These are phyloP conservation scores for Escallonia rubra DNA, from an alignment of 129 eudicot species.

Conservation along the genomic window DNA sequence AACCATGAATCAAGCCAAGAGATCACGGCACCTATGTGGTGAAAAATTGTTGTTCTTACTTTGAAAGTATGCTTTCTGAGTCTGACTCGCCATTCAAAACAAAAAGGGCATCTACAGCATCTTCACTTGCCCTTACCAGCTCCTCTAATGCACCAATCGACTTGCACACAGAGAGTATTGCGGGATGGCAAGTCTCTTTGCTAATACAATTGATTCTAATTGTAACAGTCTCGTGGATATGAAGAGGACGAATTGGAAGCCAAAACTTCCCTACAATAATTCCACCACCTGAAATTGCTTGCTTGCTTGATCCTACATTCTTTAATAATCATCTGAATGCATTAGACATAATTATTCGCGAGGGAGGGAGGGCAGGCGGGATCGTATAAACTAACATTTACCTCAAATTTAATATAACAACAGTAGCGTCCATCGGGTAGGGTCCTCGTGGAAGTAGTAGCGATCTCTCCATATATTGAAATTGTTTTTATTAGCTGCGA, in stretches of 20 bases:
- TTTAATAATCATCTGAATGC: background rate
- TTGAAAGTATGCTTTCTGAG: conserved; percentile 12
- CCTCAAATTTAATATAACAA: conserved; percentile 33
- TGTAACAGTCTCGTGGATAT: conserved; percentile 10
- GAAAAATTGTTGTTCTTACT: conserved; percentile 15
- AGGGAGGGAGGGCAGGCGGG: background rate
- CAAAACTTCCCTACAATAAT: background rate
- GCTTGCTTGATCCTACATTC: conserved; percentile 25
- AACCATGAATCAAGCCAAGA: background rate
- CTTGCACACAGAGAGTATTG: conserved; percentile 25
- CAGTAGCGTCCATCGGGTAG: conserved; percentile 15
- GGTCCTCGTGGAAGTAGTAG: conserved; percentile 20
- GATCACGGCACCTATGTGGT: background rate
- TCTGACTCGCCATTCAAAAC: conserved; percentile 15
- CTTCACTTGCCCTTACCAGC: conserved; percentile 16
- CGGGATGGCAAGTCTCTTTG: conserved; percentile 11
- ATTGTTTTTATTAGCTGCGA: conserved; percentile 25
- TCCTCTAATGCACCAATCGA: conserved; percentile 23
- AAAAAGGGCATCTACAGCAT: conserved; percentile 25
- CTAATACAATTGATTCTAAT: conserved; percentile 26
- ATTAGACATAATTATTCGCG: background rate
- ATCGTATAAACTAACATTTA: conserved; percentile 2
- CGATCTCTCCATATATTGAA: conserved; percentile 31
- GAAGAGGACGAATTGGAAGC: conserved; percentile 16
- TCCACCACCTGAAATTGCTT: conserved; percentile 28